phyloP scores from a whole-genome alignment of 1,284 basidiomycete genomes.

The Pascua sp. region DNA sequence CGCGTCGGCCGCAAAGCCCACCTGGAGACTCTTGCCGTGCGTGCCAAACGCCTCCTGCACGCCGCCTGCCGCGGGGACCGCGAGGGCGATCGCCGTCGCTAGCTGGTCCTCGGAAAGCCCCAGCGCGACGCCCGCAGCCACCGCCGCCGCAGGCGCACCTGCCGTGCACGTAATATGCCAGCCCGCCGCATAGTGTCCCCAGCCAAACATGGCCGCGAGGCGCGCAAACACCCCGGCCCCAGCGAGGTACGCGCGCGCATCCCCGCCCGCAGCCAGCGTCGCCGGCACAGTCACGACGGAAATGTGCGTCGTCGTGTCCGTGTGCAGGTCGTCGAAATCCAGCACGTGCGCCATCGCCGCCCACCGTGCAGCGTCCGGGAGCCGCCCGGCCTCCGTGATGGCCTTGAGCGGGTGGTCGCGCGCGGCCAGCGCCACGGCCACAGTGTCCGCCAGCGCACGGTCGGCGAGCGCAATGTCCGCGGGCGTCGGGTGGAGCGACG shows the following conservation, averaged over 20 bases:
- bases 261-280: conserved; percentile 5
- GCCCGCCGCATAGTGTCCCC: conserved; percentile 7
- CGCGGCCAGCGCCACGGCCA: conserved; percentile 9
- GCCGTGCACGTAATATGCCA: conserved; percentile 13
- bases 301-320: conserved; percentile 11
- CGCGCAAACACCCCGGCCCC: conserved; percentile 9
- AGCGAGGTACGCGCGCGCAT: conserved; percentile 10
- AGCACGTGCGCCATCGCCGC: conserved; percentile 10
- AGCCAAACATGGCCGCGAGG: conserved; percentile 5
- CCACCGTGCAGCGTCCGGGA: conserved; percentile 8
- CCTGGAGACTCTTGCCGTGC: conserved; percentile 12
- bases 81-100: conserved; percentile 8
- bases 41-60: conserved; percentile 13
- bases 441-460: conserved; percentile 10
- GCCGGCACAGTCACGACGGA: conserved; percentile 7
- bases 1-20: conserved; percentile 8
- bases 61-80: conserved; percentile 7
- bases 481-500: conserved; percentile 4
- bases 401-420: conserved; percentile 6
- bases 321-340: conserved; percentile 14
- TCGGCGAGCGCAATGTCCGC: conserved; percentile 9
- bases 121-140: conserved; percentile 2
- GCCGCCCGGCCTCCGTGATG: not conserved
- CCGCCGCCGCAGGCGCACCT: conserved; percentile 9
- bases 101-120: conserved; percentile 10